Base-by-base conservation (phyloP, 345 rosid genomes). In the Pistacia vera region DNA sequence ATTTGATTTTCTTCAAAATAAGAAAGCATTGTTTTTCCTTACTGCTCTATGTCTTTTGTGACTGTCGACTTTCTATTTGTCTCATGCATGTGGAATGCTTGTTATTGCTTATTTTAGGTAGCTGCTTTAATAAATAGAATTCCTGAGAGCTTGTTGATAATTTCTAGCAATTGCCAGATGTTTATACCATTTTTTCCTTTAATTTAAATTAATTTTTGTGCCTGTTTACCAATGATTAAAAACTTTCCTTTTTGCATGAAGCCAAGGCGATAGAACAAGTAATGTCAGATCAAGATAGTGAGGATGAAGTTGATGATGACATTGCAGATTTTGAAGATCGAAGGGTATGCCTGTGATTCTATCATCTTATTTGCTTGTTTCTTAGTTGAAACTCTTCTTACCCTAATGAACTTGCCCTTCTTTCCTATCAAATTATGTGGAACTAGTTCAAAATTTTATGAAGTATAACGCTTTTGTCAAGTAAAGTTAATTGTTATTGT, bases 261-360 rank as follows among this genome's bases (percentile, higher is more conserved):
- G 98, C 95, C 93, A 51, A 91, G 98, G 84, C 80, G 22, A 59
- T 81, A 61, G 93, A 90, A 49, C 89, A 95, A 88, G 98, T 93
- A 36, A 68, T 86, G 71, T 93, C 93, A 18, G 95, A 89, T 73
- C 83, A 74, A 73, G 99, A 96, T 69, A 96, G 98, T 65, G 99
- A 96, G 72, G 93, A 92, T 74, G 98, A 96, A 84, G 89, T 86
- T 49, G 97, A 90, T 65, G 89, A 89, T 73, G 98, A 84, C 30
- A 84, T 86, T 76, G 89, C 89, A 44, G 93, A 89, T 81, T 83
- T 93, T 68, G 97, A 91, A 84, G 97, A 96, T 79, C 85, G 90
- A 77, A 88, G 92, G 97, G 99, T 96, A 91, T 66, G 77, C n/a
- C 70, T 71, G 51, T 70, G 33, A 30, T 77, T 66, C 57, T 52